phyloP scores from a whole-genome alignment of 2,329 filamentous ascomycete species.

The Colletotrichum musicola region DNA sequence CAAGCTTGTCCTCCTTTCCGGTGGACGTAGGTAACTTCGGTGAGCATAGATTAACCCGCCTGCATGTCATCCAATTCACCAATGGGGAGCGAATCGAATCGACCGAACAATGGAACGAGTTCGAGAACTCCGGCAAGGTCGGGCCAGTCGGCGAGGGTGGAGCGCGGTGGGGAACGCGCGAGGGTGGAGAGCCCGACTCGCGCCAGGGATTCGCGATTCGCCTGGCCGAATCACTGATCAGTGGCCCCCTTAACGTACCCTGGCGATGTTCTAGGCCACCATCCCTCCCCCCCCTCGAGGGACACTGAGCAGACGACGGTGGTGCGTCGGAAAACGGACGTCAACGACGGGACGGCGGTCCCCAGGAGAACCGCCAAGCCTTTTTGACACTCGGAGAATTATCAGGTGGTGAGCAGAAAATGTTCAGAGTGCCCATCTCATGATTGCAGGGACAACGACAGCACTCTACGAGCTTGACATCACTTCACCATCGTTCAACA shows the following conservation, averaged over 20 bases:
- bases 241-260: not conserved
- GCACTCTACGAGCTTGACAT: not conserved
- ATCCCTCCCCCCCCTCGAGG: not conserved
- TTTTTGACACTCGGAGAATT: not conserved
- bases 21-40: not conserved
- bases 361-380: not conserved
- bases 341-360: not conserved
- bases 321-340: not conserved
- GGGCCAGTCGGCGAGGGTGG: slow-evolving; percentile 16
- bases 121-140: slow-evolving; percentile 15
- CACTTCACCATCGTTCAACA: not conserved
- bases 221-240: not conserved
- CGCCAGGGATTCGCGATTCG: slow-evolving; percentile 22
- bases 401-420: not conserved
- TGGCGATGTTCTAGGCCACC: not conserved
- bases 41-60: not conserved
- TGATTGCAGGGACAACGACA: not conserved
- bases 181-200: slow-evolving; percentile 11
- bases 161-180: not conserved
- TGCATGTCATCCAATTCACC: not conserved
- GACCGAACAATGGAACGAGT: not conserved
- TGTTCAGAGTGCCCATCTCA: not conserved
- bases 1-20: not conserved
- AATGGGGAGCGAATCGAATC: not conserved
- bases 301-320: not conserved